Evolutionary conservation across 2,329 filamentous ascomycete species (phyloP).

Genomic region (Claviceps sorghi): DNA sequence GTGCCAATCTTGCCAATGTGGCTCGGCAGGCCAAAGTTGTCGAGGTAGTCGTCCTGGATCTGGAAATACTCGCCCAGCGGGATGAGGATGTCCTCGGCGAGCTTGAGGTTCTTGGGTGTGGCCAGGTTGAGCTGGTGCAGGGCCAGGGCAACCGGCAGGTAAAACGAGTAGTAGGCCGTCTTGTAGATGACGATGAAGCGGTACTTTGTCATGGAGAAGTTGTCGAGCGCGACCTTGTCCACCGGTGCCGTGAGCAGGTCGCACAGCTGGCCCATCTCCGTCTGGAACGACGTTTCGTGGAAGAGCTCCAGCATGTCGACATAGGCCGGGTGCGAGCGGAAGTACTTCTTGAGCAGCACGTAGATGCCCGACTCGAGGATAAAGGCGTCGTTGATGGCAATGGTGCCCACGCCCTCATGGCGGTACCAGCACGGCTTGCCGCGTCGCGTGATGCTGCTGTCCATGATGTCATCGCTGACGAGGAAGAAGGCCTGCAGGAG

Average conservation of each 20-base stretch:
- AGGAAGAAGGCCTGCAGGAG: constrained; percentile 98
- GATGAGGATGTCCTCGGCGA: constrained; percentile 82
- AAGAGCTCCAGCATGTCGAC: constrained; percentile 89
- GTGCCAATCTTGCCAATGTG: constrained; percentile 97
- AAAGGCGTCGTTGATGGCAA: constrained; percentile 97
- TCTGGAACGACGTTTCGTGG: constrained; percentile 88
- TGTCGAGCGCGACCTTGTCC: constrained; percentile 80
- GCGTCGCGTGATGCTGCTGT: constrained; percentile 83
- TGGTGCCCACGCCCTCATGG: constrained; percentile 75
- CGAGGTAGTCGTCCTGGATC: constrained; percentile 95
- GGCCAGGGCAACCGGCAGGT: constrained; percentile 86
- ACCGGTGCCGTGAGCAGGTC: constrained; percentile 93
- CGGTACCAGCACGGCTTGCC: constrained; percentile 96
- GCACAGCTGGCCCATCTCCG: constrained; percentile 86
- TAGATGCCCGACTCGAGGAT: constrained; percentile 89
- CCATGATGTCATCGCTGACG: constrained; percentile 98
- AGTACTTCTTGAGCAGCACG: constrained; percentile 82
- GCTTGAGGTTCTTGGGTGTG: constrained; percentile 76
- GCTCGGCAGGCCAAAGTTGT: constrained; percentile 87
- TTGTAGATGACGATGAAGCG: constrained; percentile 99
- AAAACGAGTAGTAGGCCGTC: constrained; percentile 98
- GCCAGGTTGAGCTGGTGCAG: constrained; percentile 75
- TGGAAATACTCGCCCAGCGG: constrained; percentile 99
- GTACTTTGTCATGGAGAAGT: constrained; percentile 93
- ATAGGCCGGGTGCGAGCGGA: constrained; percentile 75